phyloP scores from a whole-genome alignment of 352 stramenopile genomes.

The Globisporangium paroecandrum region DNA sequence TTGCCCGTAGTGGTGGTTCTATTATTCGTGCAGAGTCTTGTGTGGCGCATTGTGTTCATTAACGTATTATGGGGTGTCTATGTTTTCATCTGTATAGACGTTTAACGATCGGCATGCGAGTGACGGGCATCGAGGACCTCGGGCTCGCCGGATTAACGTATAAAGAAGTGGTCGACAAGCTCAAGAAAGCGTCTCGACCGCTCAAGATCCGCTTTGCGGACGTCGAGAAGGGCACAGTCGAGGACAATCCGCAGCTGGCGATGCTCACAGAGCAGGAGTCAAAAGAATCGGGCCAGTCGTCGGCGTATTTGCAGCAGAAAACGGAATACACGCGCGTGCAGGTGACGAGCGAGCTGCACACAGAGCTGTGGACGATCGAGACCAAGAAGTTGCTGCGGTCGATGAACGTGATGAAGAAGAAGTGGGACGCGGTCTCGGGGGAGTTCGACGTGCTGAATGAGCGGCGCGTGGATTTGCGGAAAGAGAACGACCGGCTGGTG shows the following conservation, averaged over 20 bases:
- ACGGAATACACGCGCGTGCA: slow-evolving; percentile 76
- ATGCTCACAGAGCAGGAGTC: slow-evolving; percentile 20
- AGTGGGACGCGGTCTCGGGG: slow-evolving; percentile 67
- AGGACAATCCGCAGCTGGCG: slow-evolving; percentile 58
- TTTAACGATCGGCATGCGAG: slow-evolving; percentile 79
- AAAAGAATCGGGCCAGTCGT: slow-evolving; percentile 35
- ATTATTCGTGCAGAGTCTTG: not conserved
- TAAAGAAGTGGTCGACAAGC: slow-evolving; percentile 74
- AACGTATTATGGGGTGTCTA: not conserved
- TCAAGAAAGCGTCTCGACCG: slow-evolving; percentile 68
- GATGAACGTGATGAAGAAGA: slow-evolving; percentile 48
- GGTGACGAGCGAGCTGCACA: slow-evolving; percentile 78
- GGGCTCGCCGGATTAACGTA: slow-evolving; percentile 75
- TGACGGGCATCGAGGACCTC: slow-evolving; percentile 73
- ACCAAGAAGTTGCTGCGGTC: slow-evolving; percentile 76
- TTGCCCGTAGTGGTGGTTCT: not conserved
- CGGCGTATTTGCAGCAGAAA: slow-evolving; percentile 77
- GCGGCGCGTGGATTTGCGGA: slow-evolving; percentile 53
- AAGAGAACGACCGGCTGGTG: slow-evolving; percentile 70
- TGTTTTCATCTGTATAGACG: slow-evolving; percentile 23
- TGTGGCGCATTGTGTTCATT: not conserved
- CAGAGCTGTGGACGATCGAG: slow-evolving; percentile 83
- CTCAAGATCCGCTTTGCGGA: slow-evolving; percentile 82
- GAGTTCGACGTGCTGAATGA: slow-evolving; percentile 70
- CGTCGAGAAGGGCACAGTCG: slow-evolving; percentile 70